These are phyloP conservation scores for Fusarium decemcellulare DNA, from an alignment of 2,329 filamentous ascomycete genomes.

Conservation along the genomic window DNA sequence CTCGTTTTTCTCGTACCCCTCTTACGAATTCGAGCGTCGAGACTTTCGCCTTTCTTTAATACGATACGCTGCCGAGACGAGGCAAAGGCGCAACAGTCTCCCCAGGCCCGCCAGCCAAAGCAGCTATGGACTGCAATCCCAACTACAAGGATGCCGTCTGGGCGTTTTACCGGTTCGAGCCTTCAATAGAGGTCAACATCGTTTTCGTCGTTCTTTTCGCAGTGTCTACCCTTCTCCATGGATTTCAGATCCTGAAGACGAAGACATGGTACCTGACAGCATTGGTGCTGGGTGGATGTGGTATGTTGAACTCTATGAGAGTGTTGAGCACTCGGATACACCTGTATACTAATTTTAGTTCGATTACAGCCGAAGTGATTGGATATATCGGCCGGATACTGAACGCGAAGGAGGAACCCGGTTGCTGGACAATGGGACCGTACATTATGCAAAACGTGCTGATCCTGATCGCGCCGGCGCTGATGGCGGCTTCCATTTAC, in stretches of 20 bases:
- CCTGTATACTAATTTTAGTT: constrained; percentile 7
- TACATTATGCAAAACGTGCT: constrained; percentile 59
- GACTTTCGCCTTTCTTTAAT: too few relatives aligned
- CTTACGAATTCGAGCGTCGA: too few relatives aligned
- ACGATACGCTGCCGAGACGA: not conserved
- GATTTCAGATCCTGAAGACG: constrained; percentile 42
- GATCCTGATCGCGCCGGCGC: constrained; percentile 55
- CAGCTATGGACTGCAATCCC: constrained; percentile 37
- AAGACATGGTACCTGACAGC: constrained; percentile 46
- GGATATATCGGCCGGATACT: constrained; percentile 64
- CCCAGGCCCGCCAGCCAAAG: not conserved
- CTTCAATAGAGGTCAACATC: constrained; percentile 40
- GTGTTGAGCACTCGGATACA: not conserved
- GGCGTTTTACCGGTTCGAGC: constrained; percentile 44
- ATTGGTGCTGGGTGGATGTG: constrained; percentile 40
- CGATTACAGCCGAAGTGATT: constrained; percentile 41
- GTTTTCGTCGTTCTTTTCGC: constrained; percentile 44
- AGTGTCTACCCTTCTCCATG: constrained; percentile 39
- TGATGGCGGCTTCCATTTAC: constrained; percentile 64
- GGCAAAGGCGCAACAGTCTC: not conserved
- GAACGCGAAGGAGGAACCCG: constrained; percentile 55
- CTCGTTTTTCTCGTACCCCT: not conserved
- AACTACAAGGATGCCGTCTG: constrained; percentile 42
- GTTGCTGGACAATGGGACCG: constrained; percentile 51
- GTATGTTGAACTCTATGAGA: constrained; percentile 22